phyloP scores from a whole-genome alignment of 148 eudicot genomes.

The Agrostemma githago region DNA sequence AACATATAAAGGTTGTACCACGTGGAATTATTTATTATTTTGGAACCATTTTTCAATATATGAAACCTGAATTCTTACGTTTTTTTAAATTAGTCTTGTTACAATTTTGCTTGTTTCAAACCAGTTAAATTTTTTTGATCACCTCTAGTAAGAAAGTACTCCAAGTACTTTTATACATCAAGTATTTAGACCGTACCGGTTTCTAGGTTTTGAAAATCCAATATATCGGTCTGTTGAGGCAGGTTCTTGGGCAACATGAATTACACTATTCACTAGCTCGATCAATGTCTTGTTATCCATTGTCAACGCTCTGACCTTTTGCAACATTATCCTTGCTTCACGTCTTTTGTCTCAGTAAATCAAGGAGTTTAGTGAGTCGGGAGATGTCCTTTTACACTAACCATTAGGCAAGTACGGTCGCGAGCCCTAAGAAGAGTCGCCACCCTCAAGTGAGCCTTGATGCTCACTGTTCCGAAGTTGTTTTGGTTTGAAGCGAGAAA shows the following conservation, averaged over 20 bases:
- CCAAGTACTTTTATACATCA: too few relatives aligned
- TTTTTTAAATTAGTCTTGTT: too few relatives aligned
- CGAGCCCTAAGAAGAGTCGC: constrained; percentile 33
- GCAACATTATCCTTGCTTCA: constrained; percentile 28
- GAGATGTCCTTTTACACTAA: constrained; percentile 27
- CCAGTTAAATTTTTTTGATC: too few relatives aligned
- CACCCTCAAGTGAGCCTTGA: constrained; percentile 23
- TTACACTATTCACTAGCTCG: constrained; percentile 29
- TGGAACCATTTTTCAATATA: too few relatives aligned
- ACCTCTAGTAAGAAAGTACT: too few relatives aligned
- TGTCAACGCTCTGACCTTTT: constrained; percentile 23
- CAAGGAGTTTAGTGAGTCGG: constrained; percentile 36
- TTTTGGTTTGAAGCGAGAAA: constrained; percentile 26
- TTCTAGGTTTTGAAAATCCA: too few relatives aligned
- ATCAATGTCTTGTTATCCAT: constrained; percentile 32
- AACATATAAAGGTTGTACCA: too few relatives aligned
- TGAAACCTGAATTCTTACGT: too few relatives aligned
- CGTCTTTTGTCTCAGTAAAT: constrained; percentile 27
- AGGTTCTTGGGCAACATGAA: constrained; percentile 19
- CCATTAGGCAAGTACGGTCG: constrained; percentile 31
- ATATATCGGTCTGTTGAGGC: constrained; percentile 17
- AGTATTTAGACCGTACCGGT: too few relatives aligned
- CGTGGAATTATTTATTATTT: too few relatives aligned
- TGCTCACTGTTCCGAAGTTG: constrained; percentile 24
- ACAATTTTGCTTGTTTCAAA: too few relatives aligned